Base-by-base conservation (phyloP, 192 early-diverging fungal genomes). In the Coemansia sp. region DNA sequence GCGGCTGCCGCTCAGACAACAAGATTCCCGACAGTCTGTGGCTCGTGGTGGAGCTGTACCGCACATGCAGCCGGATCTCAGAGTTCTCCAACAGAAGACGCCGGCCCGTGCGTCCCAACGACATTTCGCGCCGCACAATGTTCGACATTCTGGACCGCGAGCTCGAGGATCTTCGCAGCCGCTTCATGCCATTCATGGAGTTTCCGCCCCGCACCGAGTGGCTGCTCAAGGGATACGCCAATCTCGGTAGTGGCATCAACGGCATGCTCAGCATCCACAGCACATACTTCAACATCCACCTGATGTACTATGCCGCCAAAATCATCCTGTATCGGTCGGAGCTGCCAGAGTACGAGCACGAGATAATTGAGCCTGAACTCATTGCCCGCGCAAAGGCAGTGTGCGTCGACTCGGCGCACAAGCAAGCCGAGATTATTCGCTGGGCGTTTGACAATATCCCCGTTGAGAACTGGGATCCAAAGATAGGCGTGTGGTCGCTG, bases 301-400 rank as follows among this genome's bases (percentile, higher is more conserved):
- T 78, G 37, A 75, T 83, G 70, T 83, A 83, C 74, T 44, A 72
- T n/a, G 81, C 76, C 12, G 72, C 81, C 44, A 72, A 70, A 63
- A 83, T 83, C 49, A 83, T 83, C 40, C 68, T 83, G 56, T 79
- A 83, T 22, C 72, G 81, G 37, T 83, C 81, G 14, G 81, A 83
- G 70, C 66, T 83, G 20, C 81, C 81, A 45, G 66, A 72, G 60
- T 83, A 83, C 48, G 56, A 70, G 43, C 74, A 83, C 65, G 81
- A 83, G 66, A 56, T 55, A 0, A 59, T 79, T 1, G 41, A 42
- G 6, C 67, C 76, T 1, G 72, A 67, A 19, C 55, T 65, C 7
- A 75, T 83, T 53, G 68, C 67, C 37, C 75, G 58, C 7, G 81
- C 81, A 61, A 83, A 83, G 20, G 14, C 20, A 0, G 76, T 83